phyloP scores from a whole-genome alignment of 2,329 filamentous ascomycete species.

The Cladophialophora bantiana region DNA sequence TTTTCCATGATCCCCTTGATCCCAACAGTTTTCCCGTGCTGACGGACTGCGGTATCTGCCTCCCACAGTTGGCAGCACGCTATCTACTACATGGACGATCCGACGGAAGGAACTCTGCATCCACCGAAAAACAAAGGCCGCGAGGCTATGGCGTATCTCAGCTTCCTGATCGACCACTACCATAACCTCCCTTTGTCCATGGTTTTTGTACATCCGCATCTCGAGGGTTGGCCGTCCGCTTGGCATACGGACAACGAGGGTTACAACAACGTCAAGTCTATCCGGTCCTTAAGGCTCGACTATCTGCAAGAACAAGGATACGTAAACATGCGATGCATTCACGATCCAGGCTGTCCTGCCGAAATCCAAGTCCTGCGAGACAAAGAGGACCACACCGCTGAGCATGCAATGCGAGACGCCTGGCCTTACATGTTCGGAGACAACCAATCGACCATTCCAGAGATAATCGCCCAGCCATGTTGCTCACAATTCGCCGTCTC shows the following conservation, averaged over 20 bases:
- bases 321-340: conserved; percentile 67
- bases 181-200: conserved; percentile 51
- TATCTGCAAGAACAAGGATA: conserved; percentile 64
- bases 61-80: conserved; percentile 53
- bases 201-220: conserved; percentile 55
- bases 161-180: conserved; percentile 57
- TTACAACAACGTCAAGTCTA: conserved; percentile 61
- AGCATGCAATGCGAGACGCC: conserved; percentile 48
- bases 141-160: conserved; percentile 57
- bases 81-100: conserved; percentile 47
- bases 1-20: conserved; percentile 5
- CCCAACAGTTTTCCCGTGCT: not conserved
- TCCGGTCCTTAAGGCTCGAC: conserved; percentile 58
- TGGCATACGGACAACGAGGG: conserved; percentile 64
- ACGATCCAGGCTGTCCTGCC: conserved; percentile 60
- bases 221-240: conserved; percentile 46
- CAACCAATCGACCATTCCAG: conserved; percentile 42
- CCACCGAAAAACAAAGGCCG: conserved; percentile 55
- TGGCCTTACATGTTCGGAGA: conserved; percentile 48
- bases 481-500: conserved; percentile 72
- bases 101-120: conserved; percentile 8
- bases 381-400: conserved; percentile 45
- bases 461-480: conserved; percentile 61
- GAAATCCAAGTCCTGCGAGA: conserved; percentile 38
- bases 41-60: not conserved